These are phyloP conservation scores for Phalaenopsis hybrid DNA, from an alignment of 116 monocot genomes.

Conservation along the genomic window DNA sequence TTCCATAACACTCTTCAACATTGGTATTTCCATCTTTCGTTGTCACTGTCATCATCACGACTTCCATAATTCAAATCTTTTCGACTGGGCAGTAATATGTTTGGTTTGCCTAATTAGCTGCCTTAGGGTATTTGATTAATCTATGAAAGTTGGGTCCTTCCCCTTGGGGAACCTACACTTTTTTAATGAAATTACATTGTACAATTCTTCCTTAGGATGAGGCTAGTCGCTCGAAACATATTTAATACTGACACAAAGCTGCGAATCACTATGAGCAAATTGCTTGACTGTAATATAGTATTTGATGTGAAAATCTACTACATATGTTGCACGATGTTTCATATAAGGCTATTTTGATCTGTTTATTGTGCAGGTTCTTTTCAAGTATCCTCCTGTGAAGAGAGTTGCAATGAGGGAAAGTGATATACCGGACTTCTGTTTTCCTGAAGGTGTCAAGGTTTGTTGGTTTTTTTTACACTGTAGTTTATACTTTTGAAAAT, in stretches of 20 bases:
- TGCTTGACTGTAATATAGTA: neutral
- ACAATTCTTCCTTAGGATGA: neutral
- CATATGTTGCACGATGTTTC: neutral
- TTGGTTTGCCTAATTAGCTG: neutral
- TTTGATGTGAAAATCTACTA: neutral
- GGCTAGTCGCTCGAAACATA: neutral
- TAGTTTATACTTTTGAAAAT: neutral
- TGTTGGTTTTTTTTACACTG: slow-evolving; percentile 3
- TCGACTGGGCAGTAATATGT: too few species aligned
- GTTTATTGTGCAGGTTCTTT: slow-evolving; percentile 53
- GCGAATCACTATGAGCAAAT: neutral
- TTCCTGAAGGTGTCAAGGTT: slow-evolving; percentile 96
- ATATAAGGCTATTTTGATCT: neutral
- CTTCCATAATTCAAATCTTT: too few species aligned
- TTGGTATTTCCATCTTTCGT: too few species aligned
- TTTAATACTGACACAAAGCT: neutral
- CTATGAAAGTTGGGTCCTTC: neutral
- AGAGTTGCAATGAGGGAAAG: slow-evolving; percentile 57
- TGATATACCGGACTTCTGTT: slow-evolving; percentile 87
- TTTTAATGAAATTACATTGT: neutral
- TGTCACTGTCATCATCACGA: too few species aligned
- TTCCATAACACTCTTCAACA: too few species aligned
- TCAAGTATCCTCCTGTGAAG: slow-evolving; percentile 92
- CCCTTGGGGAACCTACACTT: neutral
- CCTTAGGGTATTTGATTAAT: neutral